Conservation (phyloP, 2,329 filamentous ascomycete species). For the Cladophialophora chaetospira region DNA sequence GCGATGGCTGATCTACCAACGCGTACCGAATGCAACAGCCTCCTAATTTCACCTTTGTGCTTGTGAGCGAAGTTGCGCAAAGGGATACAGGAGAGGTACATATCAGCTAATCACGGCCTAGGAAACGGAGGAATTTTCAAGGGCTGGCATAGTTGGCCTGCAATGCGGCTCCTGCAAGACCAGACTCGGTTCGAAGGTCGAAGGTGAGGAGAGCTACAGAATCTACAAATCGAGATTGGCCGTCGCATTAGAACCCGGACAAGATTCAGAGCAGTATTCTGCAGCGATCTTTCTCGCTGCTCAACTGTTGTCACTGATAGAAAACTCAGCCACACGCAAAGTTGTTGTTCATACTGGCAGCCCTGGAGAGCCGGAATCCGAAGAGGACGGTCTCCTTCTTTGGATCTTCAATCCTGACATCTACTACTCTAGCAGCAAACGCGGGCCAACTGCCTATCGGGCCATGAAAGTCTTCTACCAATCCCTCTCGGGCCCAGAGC, state of each 20-base stretch:
- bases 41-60: constrained; percentile 32
- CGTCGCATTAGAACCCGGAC: constrained; percentile 34
- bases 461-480: constrained; percentile 62
- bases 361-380: constrained; percentile 5
- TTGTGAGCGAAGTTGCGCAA: constrained; percentile 34
- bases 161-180: constrained; percentile 44
- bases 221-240: constrained; percentile 54
- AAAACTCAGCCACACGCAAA: constrained; percentile 57
- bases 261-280: constrained; percentile 36
- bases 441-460: constrained; percentile 42
- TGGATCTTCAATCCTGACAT: constrained; percentile 65
- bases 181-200: constrained; percentile 38
- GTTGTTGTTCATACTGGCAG: constrained; percentile 52
- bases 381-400: constrained; percentile 35
- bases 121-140: constrained; percentile 23
- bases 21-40: constrained; percentile 5
- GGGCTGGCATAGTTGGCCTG: constrained; percentile 27
- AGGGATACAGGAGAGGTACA: constrained; percentile 44
- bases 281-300: constrained; percentile 52
- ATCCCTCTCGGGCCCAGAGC: constrained; percentile 37
- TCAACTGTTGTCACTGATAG: constrained; percentile 58
- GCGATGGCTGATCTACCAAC: constrained; percentile 39
- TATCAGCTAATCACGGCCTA: constrained; percentile 24
- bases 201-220: constrained; percentile 28
- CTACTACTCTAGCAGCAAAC: constrained; percentile 53